These are phyloP conservation scores for Trichoderma lentiforme DNA, from an alignment of 2,329 filamentous ascomycete species.

Conservation along the genomic window DNA sequence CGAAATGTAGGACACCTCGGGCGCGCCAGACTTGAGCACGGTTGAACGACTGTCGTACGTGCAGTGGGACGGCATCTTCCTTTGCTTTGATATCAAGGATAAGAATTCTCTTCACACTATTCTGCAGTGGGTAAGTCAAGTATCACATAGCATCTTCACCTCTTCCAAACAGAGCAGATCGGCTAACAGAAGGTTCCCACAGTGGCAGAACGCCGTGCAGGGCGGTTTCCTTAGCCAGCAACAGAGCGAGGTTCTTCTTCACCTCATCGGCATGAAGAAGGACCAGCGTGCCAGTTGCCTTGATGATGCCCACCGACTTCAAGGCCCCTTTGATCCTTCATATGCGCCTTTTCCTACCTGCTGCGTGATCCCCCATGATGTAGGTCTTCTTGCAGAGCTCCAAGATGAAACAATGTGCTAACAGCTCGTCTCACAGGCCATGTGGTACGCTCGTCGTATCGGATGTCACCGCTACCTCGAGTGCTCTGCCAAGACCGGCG, in stretches of 20 bases:
- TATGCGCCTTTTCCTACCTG: constrained; percentile 24
- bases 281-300: constrained; percentile 26
- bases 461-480: constrained; percentile 32
- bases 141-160: background rate
- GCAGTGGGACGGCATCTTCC: constrained; percentile 37
- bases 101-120: constrained; percentile 34
- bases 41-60: constrained; percentile 36
- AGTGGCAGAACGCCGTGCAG: constrained; percentile 32
- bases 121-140: constrained; percentile 34
- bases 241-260: constrained; percentile 26
- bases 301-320: constrained; percentile 17
- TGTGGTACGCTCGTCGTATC: constrained; percentile 32
- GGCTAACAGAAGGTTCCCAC: background rate
- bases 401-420: background rate
- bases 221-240: constrained; percentile 28
- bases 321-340: background rate
- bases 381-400: constrained; percentile 14
- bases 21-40: constrained; percentile 36
- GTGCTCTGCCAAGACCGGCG: constrained; percentile 36
- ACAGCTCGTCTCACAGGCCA: constrained; percentile 25
- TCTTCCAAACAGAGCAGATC: background rate
- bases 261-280: constrained; percentile 37
- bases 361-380: constrained; percentile 32
- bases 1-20: constrained; percentile 42
- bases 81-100: constrained; percentile 39